Evolutionary conservation across 768 basidiomycete species (phyloP).

Genomic region (Coprinopsis cinerea): DNA sequence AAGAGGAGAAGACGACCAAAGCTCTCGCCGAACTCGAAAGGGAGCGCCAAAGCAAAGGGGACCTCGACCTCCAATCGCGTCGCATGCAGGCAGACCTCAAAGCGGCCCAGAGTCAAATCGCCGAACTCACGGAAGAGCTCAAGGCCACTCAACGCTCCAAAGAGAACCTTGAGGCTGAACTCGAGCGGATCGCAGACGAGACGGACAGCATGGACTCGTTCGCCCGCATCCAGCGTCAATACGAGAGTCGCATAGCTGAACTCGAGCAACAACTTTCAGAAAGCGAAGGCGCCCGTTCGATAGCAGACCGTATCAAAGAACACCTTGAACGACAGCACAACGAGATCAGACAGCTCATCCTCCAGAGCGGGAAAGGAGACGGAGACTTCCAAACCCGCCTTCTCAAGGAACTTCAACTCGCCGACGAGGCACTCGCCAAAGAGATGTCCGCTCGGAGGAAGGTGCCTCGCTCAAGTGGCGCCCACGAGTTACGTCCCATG

Average conservation of each 20-base stretch:
- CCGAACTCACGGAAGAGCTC: constrained; percentile 51
- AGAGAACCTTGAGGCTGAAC: constrained; percentile 58
- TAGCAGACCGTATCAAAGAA: constrained; percentile 50
- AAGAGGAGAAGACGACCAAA: constrained; percentile 54
- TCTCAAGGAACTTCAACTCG: constrained; percentile 54
- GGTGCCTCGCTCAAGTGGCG: constrained; percentile 26
- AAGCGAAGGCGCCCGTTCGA: constrained; percentile 42
- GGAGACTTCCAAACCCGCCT: constrained; percentile 56
- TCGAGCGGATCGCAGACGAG: constrained; percentile 61
- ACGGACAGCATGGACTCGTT: constrained; percentile 46
- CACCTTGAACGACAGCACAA: constrained; percentile 63
- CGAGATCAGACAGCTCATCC: constrained; percentile 65
- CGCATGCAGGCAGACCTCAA: constrained; percentile 60
- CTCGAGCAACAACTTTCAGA: constrained; percentile 60
- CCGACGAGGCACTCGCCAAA: constrained; percentile 51
- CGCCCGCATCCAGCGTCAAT: constrained; percentile 58
- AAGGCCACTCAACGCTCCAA: constrained; percentile 52
- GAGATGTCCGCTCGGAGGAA: constrained; percentile 40
- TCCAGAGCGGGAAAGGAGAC: constrained; percentile 51
- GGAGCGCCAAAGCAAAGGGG: constrained; percentile 60
- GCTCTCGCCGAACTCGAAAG: constrained; percentile 58
- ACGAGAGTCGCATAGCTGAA: constrained; percentile 54
- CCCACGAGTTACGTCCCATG: constrained; percentile 30
- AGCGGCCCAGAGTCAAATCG: constrained; percentile 46
- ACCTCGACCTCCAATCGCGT: constrained; percentile 55